Conservation (phyloP, 2,329 filamentous ascomycete genomes). For the Plenodomus tracheiphilus region DNA sequence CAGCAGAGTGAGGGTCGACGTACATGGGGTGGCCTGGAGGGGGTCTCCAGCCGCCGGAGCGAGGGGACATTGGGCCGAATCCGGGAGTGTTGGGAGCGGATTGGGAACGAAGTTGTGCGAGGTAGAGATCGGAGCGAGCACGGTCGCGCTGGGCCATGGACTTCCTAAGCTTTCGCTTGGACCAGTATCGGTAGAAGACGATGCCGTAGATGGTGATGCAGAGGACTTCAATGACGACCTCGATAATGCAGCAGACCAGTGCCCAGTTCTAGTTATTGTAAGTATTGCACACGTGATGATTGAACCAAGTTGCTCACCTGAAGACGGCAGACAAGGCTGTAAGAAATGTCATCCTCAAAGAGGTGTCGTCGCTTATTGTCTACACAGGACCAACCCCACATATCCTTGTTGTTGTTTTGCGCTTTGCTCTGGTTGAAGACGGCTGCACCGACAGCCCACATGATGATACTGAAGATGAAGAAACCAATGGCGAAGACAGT, state of each 20-base stretch:
- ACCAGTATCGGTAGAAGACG: constrained; percentile 97
- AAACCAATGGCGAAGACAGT: constrained; percentile 90
- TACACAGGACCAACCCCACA: constrained; percentile 98
- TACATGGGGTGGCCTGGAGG: constrained; percentile 49
- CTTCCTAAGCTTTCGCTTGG: constrained; percentile 92
- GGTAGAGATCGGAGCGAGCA: constrained; percentile 91
- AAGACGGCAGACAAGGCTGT: constrained; percentile 87
- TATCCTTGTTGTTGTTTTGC: constrained; percentile 76
- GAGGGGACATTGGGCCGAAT: constrained; percentile 69
- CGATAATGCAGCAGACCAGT: constrained; percentile 95
- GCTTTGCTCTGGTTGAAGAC: constrained; percentile 78
- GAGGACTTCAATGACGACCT: constrained; percentile 89
- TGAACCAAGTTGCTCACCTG: constrained; percentile 58
- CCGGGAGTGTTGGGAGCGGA: constrained; percentile 94
- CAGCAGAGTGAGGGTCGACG: constrained; percentile 51
- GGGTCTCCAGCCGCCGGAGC: constrained; percentile 55
- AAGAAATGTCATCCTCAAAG: constrained; percentile 81
- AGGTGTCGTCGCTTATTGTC: constrained; percentile 79
- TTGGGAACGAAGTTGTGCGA: constrained; percentile 69
- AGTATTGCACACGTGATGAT: constrained; percentile 4
- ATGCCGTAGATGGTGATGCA: constrained; percentile 91
- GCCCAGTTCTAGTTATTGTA: constrained; percentile 74
- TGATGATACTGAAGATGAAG: constrained; percentile 89
- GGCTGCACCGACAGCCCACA: constrained; percentile 88
- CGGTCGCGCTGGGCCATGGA: constrained; percentile 95